Evolutionary conservation across 306 rosid genomes (phyloP).

Genomic region (Vachellia collinsii): DNA sequence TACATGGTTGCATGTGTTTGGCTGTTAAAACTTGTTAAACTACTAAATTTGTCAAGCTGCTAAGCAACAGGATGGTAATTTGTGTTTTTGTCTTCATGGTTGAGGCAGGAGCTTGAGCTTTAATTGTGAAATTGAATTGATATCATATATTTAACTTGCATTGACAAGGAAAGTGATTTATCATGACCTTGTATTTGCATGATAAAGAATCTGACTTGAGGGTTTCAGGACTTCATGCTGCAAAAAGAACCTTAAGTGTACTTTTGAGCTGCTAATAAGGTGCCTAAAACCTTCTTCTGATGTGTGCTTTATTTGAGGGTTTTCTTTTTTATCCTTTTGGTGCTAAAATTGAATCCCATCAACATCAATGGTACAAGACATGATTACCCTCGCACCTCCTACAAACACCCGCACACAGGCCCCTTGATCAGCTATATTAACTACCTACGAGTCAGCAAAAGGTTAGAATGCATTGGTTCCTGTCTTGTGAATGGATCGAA

Average conservation of each 20-base stretch:
- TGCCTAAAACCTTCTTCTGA: not conserved
- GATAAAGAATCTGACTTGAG: slow-evolving; percentile 6
- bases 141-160: not conserved
- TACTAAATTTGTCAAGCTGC: slow-evolving; percentile 5
- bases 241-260: slow-evolving; percentile 21
- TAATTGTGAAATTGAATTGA: not conserved
- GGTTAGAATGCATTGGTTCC: slow-evolving; percentile 16
- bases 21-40: slow-evolving; percentile 1
- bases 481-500: not conserved
- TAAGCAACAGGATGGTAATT: not conserved
- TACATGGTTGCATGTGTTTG: slow-evolving; percentile 5
- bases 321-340: slow-evolving; percentile 19
- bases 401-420: not conserved
- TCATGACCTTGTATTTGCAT: slow-evolving; percentile 32
- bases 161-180: slow-evolving; percentile 6
- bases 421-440: slow-evolving; percentile 10
- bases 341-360: slow-evolving; percentile 21
- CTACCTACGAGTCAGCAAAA: slow-evolving; percentile 13
- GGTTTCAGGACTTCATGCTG: slow-evolving; percentile 8
- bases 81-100: not conserved
- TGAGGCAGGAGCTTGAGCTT: slow-evolving; percentile 24
- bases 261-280: slow-evolving; percentile 11
- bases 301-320: slow-evolving; percentile 17
- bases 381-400: not conserved
- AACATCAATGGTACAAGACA: not conserved